Base-by-base conservation (phyloP, 257 asterid genomes). In the Capsicum pubescens region DNA sequence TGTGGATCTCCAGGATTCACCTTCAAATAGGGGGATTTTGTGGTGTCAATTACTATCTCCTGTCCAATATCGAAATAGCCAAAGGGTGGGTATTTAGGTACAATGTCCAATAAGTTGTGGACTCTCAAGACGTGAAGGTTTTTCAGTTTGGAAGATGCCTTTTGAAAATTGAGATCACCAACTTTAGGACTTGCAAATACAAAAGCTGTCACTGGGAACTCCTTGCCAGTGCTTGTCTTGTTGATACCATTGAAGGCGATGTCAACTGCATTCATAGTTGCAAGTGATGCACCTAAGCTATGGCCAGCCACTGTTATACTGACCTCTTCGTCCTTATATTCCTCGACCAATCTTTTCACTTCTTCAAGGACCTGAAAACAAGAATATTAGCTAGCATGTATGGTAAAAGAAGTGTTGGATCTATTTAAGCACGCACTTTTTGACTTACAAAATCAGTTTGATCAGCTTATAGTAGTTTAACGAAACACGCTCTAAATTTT, bases 231-330 rank as follows among this genome's bases (percentile, higher is more conserved):
- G 39, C 70, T 82, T 44, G 97, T 90, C 42, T 79, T 87, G 86
- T 93, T 94, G 93, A 88, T 87, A 6, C 89, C 88, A 7, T 94
- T 95, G 66, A 46, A 36, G 0, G 90, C 91, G 42, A 95, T 93
- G 86, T 95, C 98, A 0, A 86, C 88, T 17, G 96, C 98, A 52
- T 88, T 94, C 57, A 95, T 77, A 16, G 97, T 93, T 36, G 76
- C 76, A 36, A 68, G 89, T 1, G 76, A 68, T 36, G 76, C 76
- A 68, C 76, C 76, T 8, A 68, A 13, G 1, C 76, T 68, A 16
- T 95, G 99, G 1, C 98, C 99, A 9, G 94, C 86, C n/a, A 93
- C 80, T 13, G 95, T 94, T 71, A 95, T 91, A 88, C 98, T 94
- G 13, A 89, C 91, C 32, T 94, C 94, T 16, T 95, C 99, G 10